These are phyloP conservation scores for Canariomyces notabilis DNA, from an alignment of 2,329 filamentous ascomycete species.

Conservation along the genomic window DNA sequence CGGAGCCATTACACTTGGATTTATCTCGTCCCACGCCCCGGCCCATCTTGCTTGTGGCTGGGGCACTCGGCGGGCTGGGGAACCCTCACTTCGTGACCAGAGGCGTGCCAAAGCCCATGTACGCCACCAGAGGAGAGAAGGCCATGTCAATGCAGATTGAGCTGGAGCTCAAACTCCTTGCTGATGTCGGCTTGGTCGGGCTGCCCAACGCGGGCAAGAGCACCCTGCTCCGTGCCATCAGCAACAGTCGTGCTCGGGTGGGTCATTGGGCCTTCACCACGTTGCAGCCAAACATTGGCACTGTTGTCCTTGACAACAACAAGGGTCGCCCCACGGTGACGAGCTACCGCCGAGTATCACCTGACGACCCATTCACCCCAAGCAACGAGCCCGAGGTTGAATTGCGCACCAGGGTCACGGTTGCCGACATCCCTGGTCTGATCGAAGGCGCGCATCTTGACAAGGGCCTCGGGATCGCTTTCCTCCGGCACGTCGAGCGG, in stretches of 20 bases:
- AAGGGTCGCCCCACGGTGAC: constrained; percentile 62
- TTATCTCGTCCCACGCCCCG: constrained; percentile 71
- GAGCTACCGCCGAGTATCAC: constrained; percentile 35
- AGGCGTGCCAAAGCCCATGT: constrained; percentile 70
- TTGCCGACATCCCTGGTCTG: constrained; percentile 92
- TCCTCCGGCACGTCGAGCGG: constrained; percentile 89
- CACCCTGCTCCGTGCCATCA: constrained; percentile 81
- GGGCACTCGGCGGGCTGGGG: constrained; percentile 82
- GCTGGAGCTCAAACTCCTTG: constrained; percentile 89
- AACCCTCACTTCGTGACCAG: constrained; percentile 89
- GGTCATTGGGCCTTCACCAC: constrained; percentile 98
- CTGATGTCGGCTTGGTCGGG: constrained; percentile 90
- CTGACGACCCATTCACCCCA: constrained; percentile 33
- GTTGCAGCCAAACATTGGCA: constrained; percentile 89
- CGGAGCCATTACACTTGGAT: constrained; percentile 67
- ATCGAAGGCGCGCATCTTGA: constrained; percentile 91
- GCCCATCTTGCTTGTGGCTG: constrained; percentile 80
- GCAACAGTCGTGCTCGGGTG: constrained; percentile 80
- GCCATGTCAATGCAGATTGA: constrained; percentile 75
- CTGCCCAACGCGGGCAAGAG: constrained; percentile 96
- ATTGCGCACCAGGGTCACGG: constrained; percentile 74
- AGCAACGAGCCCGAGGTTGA: constrained; percentile 43
- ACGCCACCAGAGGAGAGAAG: constrained; percentile 79
- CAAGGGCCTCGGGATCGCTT: constrained; percentile 83
- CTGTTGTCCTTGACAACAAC: constrained; percentile 85